These are phyloP conservation scores for Sarocladiaceae sp. DNA, from an alignment of 2,329 filamentous ascomycete species.

Conservation along the genomic window DNA sequence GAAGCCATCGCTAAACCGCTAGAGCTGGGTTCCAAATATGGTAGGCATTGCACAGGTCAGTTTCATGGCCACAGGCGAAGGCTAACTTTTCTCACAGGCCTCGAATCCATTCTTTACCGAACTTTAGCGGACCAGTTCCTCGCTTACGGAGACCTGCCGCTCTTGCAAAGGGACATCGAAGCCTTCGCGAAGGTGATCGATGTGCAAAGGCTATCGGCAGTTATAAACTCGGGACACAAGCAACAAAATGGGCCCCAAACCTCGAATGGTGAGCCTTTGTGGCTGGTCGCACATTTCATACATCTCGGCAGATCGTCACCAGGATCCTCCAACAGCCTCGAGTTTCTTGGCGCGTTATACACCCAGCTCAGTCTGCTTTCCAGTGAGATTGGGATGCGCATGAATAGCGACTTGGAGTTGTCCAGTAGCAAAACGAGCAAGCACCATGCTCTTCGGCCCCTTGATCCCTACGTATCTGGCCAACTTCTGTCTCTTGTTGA, in stretches of 20 bases:
- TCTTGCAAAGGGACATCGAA: slow-evolving; percentile 34
- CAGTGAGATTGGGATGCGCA: slow-evolving; percentile 41
- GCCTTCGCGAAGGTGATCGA: slow-evolving; percentile 31
- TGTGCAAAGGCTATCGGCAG: slow-evolving; percentile 32
- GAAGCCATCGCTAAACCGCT: not conserved
- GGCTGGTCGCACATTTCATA: slow-evolving; percentile 63
- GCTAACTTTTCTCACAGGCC: not conserved
- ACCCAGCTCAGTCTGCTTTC: slow-evolving; percentile 47
- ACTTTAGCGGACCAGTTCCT: slow-evolving; percentile 34
- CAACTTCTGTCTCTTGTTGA: slow-evolving; percentile 68
- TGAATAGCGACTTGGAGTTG: slow-evolving; percentile 18
- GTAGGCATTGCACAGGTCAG: not conserved
- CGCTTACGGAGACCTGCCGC: slow-evolving; percentile 25
- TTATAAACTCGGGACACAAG: slow-evolving; percentile 29
- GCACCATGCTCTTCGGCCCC: slow-evolving; percentile 16
- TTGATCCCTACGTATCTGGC: slow-evolving; percentile 54
- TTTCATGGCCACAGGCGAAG: not conserved
- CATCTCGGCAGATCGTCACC: slow-evolving; percentile 40
- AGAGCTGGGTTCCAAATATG: not conserved
- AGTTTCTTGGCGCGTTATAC: slow-evolving; percentile 46
- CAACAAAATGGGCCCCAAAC: not conserved
- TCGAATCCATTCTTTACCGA: slow-evolving; percentile 14
- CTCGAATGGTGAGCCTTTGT: slow-evolving; percentile 43
- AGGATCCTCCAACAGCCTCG: slow-evolving; percentile 27
- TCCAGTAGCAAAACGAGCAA: slow-evolving; percentile 14